Conservation (phyloP, 176 grass and related monocot genomes). For the Olyra latifolia region DNA sequence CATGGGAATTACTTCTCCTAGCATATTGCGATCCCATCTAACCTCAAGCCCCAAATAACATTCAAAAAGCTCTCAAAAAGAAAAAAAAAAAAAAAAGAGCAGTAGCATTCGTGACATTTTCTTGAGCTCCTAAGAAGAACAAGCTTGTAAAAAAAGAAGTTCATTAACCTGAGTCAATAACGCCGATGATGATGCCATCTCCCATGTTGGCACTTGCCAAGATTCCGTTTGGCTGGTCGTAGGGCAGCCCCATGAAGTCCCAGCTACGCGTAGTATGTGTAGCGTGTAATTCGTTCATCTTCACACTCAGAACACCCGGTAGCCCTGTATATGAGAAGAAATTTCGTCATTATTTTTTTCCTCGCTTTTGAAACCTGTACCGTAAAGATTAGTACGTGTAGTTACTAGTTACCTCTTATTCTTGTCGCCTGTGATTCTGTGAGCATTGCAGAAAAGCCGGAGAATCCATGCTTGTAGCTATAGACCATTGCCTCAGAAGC, state of each 20-base stretch:
- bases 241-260: conserved; percentile 39
- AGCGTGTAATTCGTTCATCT: background rate
- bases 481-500: background rate
- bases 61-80: no score
- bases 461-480: conserved; percentile 27
- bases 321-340: background rate
- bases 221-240: conserved; percentile 22
- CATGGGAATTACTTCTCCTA: no score
- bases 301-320: conserved; percentile 1
- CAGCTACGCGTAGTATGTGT: conserved; percentile 41
- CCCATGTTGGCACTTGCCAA: conserved; percentile 1
- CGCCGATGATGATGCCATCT: conserved; percentile 21
- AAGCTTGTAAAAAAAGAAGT: no score
- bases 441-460: conserved; percentile 26
- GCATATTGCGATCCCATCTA: no score
- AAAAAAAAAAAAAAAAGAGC: no score
- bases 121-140: no score
- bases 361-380: no score
- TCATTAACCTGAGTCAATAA: conserved; percentile 12
- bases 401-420: background rate
- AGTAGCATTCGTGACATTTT: no score
- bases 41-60: no score
- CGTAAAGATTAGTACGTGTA: no score
- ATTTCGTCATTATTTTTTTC: no score
- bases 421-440: background rate